Conservation (phyloP, 306 rosid genomes). For the Echinosophora koreensis region DNA sequence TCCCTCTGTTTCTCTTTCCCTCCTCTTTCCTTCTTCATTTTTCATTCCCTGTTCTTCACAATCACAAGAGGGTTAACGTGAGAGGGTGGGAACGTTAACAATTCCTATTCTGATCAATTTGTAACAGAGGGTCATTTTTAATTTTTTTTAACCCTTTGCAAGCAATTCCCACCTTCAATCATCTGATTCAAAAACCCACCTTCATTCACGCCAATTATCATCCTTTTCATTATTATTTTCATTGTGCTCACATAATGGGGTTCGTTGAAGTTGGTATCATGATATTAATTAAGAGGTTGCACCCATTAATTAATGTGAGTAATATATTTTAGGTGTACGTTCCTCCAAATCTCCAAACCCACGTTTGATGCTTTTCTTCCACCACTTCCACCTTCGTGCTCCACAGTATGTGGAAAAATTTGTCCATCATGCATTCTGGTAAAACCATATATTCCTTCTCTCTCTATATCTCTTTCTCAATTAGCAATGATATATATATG, state of each 20-base stretch:
- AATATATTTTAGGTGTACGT: conserved; percentile 1
- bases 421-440: neutral
- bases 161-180: conserved; percentile 7
- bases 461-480: neutral
- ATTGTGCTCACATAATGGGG: neutral
- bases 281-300: neutral
- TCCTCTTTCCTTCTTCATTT: conserved; percentile 20
- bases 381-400: conserved; percentile 32
- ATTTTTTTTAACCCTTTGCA: neutral
- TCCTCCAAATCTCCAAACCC: conserved; percentile 21
- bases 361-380: conserved; percentile 2
- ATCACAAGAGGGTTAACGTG: neutral
- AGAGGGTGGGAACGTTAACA: neutral
- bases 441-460: neutral
- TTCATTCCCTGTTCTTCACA: neutral
- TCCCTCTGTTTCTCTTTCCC: conserved; percentile 6
- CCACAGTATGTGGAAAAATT: neutral
- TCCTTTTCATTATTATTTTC: neutral
- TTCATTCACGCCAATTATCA: neutral
- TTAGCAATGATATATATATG: too few relatives aligned
- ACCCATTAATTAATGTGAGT: conserved; percentile 33
- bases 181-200: conserved; percentile 23
- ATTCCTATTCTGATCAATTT: neutral
- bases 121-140: conserved; percentile 27
- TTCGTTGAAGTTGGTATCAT: neutral